phyloP scores from a whole-genome alignment of 495 filamentous ascomycete genomes.

The Evansstolkia leycettana region DNA sequence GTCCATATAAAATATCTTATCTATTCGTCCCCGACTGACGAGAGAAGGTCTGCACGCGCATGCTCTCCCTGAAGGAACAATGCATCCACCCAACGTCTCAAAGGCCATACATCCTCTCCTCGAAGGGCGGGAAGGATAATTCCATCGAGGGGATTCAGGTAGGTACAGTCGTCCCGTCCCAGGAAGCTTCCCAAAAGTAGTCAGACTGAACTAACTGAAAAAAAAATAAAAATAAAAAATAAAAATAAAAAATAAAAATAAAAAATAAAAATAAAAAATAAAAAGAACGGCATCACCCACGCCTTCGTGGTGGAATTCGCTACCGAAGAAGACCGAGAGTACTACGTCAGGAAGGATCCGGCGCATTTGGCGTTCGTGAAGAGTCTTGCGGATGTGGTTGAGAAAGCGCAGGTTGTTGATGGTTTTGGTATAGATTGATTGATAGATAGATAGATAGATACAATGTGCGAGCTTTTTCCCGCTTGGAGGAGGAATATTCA shows the following conservation, averaged over 20 bases:
- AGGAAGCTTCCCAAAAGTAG: no score
- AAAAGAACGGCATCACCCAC: conserved; percentile 43
- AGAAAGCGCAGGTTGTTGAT: conserved; percentile 26
- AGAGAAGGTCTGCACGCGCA: conserved; percentile 22
- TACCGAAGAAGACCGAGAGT: conserved; percentile 41
- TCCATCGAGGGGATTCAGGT: conserved; percentile 47
- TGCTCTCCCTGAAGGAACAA: conserved; percentile 19
- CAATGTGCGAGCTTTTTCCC: no score
- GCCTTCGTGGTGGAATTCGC: conserved; percentile 52
- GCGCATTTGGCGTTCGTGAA: conserved; percentile 35
- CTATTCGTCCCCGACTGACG: not conserved
- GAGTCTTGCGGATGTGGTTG: conserved; percentile 13
- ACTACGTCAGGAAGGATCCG: conserved; percentile 39
- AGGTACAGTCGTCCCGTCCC: no score
- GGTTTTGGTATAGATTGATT: conserved; percentile 25
- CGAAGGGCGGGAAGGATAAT: conserved; percentile 45
- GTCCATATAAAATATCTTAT: no score
- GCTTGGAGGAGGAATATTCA: no score
- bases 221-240: no score
- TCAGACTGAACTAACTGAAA: no score
- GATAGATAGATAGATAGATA: no score
- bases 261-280: not conserved
- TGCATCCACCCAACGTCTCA: conserved; percentile 28
- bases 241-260: no score
- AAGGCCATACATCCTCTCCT: conserved; percentile 43